These are phyloP conservation scores for Neurospora terricola DNA, from an alignment of 495 filamentous ascomycete genomes.

Conservation along the genomic window DNA sequence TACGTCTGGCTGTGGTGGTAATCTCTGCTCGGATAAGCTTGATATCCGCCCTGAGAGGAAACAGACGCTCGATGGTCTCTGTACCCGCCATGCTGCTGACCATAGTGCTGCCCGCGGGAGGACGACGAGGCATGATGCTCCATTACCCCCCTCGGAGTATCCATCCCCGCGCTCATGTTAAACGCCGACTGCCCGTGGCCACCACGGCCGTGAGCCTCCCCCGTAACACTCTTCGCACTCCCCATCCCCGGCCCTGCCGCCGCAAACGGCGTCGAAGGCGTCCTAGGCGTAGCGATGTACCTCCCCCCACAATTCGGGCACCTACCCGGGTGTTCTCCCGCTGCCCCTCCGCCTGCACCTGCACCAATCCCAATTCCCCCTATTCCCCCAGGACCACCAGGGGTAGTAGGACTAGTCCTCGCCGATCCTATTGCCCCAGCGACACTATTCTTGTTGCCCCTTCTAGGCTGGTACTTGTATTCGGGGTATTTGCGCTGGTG, in stretches of 20 bases:
- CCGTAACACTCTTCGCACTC: background rate
- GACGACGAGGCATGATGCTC: background rate
- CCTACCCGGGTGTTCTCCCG: constrained; percentile 35
- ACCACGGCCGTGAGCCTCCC: no score
- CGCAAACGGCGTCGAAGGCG: constrained; percentile 42
- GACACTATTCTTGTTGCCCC: constrained; percentile 43
- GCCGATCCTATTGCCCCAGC: background rate
- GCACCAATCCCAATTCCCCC: background rate
- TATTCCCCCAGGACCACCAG: background rate
- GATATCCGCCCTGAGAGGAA: background rate
- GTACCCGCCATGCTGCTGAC: background rate
- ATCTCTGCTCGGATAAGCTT: background rate
- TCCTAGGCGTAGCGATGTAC: constrained; percentile 47
- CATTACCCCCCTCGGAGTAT: background rate
- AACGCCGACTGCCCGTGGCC: no score
- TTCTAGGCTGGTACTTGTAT: constrained; percentile 87
- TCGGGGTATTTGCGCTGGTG: constrained; percentile 87
- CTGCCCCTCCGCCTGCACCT: background rate
- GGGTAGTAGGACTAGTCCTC: background rate
- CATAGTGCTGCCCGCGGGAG: background rate
- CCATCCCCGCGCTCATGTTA: background rate
- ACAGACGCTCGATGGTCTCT: background rate
- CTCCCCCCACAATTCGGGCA: constrained; percentile 56
- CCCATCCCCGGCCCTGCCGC: background rate
- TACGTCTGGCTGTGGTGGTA: background rate